Percentiles rank a stretch among this genome's conserved stretches.
These are phyloP conservation scores for Colletotrichum liriopes DNA, from an alignment of 2,329 filamentous ascomycete species.

Conservation along the genomic window DNA sequence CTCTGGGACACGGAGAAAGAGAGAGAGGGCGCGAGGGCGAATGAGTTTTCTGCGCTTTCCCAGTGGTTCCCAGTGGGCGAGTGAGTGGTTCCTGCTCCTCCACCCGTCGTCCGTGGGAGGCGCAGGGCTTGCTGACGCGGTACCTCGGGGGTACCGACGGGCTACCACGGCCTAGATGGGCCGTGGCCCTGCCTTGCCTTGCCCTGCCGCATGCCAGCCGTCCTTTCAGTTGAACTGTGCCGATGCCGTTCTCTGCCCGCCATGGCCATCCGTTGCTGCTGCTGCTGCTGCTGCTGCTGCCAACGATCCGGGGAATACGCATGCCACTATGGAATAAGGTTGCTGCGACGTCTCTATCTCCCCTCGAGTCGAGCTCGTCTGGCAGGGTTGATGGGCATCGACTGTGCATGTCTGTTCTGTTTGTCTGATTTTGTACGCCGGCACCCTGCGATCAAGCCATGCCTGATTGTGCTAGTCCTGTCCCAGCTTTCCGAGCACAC, in stretches of 20 bases:
- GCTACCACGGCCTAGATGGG: not conserved
- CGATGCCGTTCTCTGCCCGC: not conserved
- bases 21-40: not conserved
- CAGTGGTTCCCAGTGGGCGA: constrained; percentile 19
- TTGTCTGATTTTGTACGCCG: not conserved
- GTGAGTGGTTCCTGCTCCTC: not conserved
- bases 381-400: constrained; percentile 2
- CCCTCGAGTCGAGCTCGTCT: constrained; percentile 9
- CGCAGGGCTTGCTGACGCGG: constrained; percentile 26
- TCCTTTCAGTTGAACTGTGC: constrained; percentile 6
- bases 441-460: constrained; percentile 18
- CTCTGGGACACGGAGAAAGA: not conserved
- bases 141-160: constrained; percentile 30
- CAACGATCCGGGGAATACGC: not conserved
- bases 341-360: constrained; percentile 15
- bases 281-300: not conserved
- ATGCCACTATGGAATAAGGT: constrained; percentile 11
- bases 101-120: constrained; percentile 10
- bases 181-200: not conserved
- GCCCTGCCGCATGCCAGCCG: not conserved
- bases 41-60: constrained; percentile 20
- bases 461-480: constrained; percentile 21
- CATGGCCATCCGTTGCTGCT: not conserved
- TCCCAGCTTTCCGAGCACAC: constrained; percentile 13
- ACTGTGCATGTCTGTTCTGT: not conserved